Evolutionary conservation across 176 grass and related monocot genomes (phyloP), one percentile per base, ranked within the genome.

Genomic region (Poa pratensis): DNA sequence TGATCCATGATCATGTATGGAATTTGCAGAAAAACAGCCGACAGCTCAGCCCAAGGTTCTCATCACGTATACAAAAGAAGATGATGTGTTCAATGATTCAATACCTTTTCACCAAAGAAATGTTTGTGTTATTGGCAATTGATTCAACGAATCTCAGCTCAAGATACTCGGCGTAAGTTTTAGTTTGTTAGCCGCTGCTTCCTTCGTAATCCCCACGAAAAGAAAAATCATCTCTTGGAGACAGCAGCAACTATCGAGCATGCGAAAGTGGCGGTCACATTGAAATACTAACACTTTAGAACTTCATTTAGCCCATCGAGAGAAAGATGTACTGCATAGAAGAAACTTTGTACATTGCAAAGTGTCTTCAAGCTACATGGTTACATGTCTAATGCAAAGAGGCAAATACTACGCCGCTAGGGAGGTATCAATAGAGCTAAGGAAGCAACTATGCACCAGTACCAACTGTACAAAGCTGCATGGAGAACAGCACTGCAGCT

Each of bases 101-200:
- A 16, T 87, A 99, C 97, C 90, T 99, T 96, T 37, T 99, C 91
- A 80, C 94, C 97, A 22, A 99, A 99, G 84, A 94, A 99, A 73
- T 96, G 85, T 96, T 99, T 19, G 92, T 94, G 83, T 99, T 99
- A 62, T 99, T 99, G 6, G 90, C 80, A 74, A 99, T 91, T 48
- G 94, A 88, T 88, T 99, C 94, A 18, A 96, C 96, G 74, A 96
- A 99, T 74, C 88, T 96, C 64, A 99, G 86, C 87, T 99, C 86
- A 84, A 96, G 94, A 87, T 77, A 99, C 76, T 96, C 81, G 91
- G 90, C 61, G 96, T 94, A 81, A 99, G 97, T 79, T 96, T 96
- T 32, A 92, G 82, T 35, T 23, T 94, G 78, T 99, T 96, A 35
- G 91, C 97, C 82, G 96, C 90, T 80, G 97, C 93, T 92, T 99